Evolutionary conservation across 169 alveolate species (phyloP).

Genomic region (Theileria parva): DNA sequence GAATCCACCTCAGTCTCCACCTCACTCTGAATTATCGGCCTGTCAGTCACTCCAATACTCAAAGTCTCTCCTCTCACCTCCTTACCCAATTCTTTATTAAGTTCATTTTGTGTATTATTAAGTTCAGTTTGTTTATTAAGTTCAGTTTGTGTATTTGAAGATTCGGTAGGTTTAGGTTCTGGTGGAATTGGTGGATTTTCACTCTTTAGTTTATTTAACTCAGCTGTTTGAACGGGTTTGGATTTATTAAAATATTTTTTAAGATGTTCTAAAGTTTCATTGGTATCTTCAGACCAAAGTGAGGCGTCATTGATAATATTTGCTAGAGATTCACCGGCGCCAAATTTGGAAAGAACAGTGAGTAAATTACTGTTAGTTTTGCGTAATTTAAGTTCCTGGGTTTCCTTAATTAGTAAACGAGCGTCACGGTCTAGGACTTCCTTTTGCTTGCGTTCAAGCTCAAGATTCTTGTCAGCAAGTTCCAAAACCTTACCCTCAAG

Average conservation of each 20-base stretch:
- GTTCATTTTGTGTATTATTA: neutral
- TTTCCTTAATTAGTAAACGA: neutral
- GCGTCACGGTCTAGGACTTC: slow-evolving; percentile 5
- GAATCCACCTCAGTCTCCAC: slow-evolving; percentile 8
- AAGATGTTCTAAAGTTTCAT: neutral
- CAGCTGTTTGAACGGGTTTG: neutral
- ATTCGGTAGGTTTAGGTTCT: too few relatives aligned
- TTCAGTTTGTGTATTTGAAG: neutral
- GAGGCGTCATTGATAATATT: neutral
- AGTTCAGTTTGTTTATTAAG: neutral
- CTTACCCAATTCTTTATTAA: neutral
- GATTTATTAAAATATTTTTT: neutral
- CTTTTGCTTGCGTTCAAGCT: slow-evolving; percentile 8
- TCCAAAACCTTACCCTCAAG: slow-evolving; percentile 11
- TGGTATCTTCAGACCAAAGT: slow-evolving; percentile 2
- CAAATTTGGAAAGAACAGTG: neutral
- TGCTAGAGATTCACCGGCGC: neutral
- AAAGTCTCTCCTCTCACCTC: neutral
- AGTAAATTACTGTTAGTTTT: neutral
- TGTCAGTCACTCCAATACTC: neutral
- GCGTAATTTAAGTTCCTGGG: neutral
- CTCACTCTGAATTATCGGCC: neutral
- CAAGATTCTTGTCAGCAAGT: slow-evolving; percentile 10
- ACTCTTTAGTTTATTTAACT: too few relatives aligned
- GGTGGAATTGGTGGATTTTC: too few relatives aligned